Percentiles rank a stretch among this genome's conserved stretches.
Evolutionary conservation across 75 land plant genomes (phyloP).

Genomic region (Pinus tabuliformis): DNA sequence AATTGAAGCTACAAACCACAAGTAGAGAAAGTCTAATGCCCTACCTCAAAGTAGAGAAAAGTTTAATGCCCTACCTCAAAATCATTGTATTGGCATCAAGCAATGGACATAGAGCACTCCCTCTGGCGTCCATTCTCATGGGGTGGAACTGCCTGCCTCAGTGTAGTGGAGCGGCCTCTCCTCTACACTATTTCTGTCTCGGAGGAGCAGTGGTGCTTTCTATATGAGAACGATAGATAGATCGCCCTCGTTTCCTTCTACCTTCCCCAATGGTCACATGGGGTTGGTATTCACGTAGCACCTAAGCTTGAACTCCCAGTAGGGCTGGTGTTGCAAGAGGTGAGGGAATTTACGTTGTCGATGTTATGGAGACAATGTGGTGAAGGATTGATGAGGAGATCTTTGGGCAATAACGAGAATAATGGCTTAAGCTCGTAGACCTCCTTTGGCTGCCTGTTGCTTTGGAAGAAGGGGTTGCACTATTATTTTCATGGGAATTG

Average conservation of each 20-base stretch:
- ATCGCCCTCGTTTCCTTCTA: not conserved
- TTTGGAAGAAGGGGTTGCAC: not conserved
- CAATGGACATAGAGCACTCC: constrained; percentile 23
- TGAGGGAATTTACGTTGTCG: not conserved
- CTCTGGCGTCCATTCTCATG: constrained; percentile 6
- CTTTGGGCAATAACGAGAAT: constrained; percentile 17
- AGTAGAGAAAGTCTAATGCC: no score
- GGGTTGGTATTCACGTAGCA: constrained; percentile 48
- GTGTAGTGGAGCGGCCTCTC: constrained; percentile 20
- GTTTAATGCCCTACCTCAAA: constrained; percentile 4
- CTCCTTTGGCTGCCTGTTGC: constrained; percentile 8
- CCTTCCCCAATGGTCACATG: constrained; percentile 35
- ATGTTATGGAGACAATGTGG: constrained; percentile 1
- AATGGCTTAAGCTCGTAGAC: constrained; percentile 27
- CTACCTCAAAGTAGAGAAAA: no score
- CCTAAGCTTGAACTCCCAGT: not conserved
- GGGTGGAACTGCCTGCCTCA: not conserved
- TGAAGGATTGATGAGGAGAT: constrained; percentile 5
- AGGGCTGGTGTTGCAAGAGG: not conserved
- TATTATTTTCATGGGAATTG: not conserved
- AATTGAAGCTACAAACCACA: not conserved
- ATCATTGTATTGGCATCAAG: constrained; percentile 7
- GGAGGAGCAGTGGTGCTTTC: not conserved
- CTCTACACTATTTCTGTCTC: constrained; percentile 8
- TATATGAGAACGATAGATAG: constrained; percentile 3